Evolutionary conservation across 208 protist genomes (phyloP), one percentile per base, ranked within the genome.

Genomic region (Leishmania tropica): DNA sequence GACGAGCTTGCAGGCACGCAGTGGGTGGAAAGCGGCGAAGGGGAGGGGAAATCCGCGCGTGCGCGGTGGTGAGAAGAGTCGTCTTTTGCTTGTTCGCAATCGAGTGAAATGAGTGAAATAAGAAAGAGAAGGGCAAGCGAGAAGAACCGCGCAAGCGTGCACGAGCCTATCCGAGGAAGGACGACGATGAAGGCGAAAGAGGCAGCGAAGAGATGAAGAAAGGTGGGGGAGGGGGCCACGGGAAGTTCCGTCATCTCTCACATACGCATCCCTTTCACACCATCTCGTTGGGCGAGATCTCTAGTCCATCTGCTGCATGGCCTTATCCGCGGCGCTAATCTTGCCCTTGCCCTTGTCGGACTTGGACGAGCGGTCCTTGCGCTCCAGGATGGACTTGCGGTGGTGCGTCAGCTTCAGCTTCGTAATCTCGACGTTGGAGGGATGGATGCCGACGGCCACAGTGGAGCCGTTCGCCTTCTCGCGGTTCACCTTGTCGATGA

Each of bases 351-450:
- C 91, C 92, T 99, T 99, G 86, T 96, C 94, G 71, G 83, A 88
- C 89, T 94, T 96, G 75, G 88, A 88, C 83, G 87, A 93, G 89
- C 93, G 90, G 92, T 95, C 95, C 93, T 98, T 95, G 92, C 97
- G 92, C 77, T 98, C 98, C 64, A 99, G 94, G 83, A 99, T 96
- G 51, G 83, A 87, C 94, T 99, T 99, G 89, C 99, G 98, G 96
- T 99, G 93, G 88, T 99, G 97, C 93, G 99, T 99, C 54, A 99
- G 89, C 92, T 99, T 99, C 85, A 99, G 96, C 94, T 99, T 99
- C 85, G 97, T 99, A 93, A 99, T 99, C 88, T 99, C 95, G 75
- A 99, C 96, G 87, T 99, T 99, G 86, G 99, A 99, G 74, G 99
- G 93, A 90, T 99, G 85, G 91, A 99, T 96, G 86, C 98, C 97